Evolutionary conservation across 495 filamentous ascomycete species (phyloP).

Genomic region (Aeminium ludgeri): DNA sequence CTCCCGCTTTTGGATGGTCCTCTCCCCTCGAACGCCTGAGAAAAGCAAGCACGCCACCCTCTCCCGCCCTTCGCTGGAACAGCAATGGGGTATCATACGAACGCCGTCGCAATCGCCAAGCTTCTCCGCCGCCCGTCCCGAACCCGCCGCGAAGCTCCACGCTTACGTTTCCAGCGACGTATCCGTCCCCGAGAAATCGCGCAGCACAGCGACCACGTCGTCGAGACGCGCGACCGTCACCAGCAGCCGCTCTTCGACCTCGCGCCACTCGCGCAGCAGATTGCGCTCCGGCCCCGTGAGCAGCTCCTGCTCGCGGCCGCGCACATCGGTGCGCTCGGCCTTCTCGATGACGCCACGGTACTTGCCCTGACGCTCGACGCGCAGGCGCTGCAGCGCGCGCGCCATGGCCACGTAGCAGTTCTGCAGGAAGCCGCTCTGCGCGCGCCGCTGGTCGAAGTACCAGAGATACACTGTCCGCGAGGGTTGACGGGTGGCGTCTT

Average conservation of each 20-base stretch:
- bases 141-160: too few relatives aligned
- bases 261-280: constrained; percentile 47
- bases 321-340: constrained; percentile 65
- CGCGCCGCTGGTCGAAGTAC: constrained; percentile 66
- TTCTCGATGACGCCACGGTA: constrained; percentile 53
- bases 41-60: too few relatives aligned
- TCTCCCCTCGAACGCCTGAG: too few relatives aligned
- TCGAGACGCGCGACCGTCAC: constrained; percentile 65
- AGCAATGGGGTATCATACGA: too few relatives aligned
- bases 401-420: constrained; percentile 79
- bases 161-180: neutral
- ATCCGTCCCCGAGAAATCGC: constrained; percentile 41
- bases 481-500: constrained; percentile 58
- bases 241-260: constrained; percentile 56
- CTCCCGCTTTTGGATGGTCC: too few relatives aligned
- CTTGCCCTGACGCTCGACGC: constrained; percentile 45
- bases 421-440: constrained; percentile 46
- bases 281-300: constrained; percentile 51
- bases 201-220: constrained; percentile 62
- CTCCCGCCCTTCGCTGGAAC: too few relatives aligned
- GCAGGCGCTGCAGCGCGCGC: constrained; percentile 59
- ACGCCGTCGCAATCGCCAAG: too few relatives aligned
- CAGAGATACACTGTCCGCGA: constrained; percentile 73
- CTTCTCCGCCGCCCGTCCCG: too few relatives aligned
- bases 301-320: constrained; percentile 60